A percentile compares a stretch with the other conserved stretches of the same genome.
phyloP scores from a whole-genome alignment of 306 rosid genomes.

The Mimosa bimucronata region DNA sequence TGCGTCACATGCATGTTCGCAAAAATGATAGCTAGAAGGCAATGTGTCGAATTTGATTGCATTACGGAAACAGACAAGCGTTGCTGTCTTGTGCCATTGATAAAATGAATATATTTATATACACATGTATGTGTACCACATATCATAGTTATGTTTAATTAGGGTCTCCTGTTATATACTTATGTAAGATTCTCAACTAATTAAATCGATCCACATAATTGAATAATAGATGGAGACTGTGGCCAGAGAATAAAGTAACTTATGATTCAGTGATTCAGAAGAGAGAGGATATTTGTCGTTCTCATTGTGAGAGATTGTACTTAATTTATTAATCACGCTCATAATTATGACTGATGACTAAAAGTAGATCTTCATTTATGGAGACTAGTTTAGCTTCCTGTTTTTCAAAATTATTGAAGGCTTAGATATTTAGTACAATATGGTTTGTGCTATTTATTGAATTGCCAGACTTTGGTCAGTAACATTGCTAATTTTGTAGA shows the following conservation, averaged over 20 bases:
- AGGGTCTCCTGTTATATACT: not conserved
- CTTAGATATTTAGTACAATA: slow-evolving; percentile 11
- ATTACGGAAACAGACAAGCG: not conserved
- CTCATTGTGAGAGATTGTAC: not conserved
- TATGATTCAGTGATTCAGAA: not conserved
- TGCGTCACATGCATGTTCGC: not conserved
- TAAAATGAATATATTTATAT: not conserved
- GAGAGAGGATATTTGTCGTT: not conserved
- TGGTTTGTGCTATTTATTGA: slow-evolving; percentile 14
- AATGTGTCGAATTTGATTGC: not conserved
- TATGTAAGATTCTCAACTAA: not conserved
- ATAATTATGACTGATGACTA: slow-evolving; percentile 2
- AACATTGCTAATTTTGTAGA: slow-evolving; percentile 13
- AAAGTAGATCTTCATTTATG: not conserved
- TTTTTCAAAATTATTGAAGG: slow-evolving; percentile 28
- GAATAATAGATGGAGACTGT: not conserved
- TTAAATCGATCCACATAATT: too few relatives aligned
- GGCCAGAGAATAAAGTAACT: not conserved
- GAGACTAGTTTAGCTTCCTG: not conserved
- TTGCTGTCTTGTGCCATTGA: not conserved
- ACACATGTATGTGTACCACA: not conserved
- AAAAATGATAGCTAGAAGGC: not conserved
- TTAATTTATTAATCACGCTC: not conserved
- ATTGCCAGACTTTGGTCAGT: not conserved
- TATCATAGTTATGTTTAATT: not conserved